These are phyloP conservation scores for Eucalyptus regnans DNA, from an alignment of 345 rosid species.

Conservation along the genomic window DNA sequence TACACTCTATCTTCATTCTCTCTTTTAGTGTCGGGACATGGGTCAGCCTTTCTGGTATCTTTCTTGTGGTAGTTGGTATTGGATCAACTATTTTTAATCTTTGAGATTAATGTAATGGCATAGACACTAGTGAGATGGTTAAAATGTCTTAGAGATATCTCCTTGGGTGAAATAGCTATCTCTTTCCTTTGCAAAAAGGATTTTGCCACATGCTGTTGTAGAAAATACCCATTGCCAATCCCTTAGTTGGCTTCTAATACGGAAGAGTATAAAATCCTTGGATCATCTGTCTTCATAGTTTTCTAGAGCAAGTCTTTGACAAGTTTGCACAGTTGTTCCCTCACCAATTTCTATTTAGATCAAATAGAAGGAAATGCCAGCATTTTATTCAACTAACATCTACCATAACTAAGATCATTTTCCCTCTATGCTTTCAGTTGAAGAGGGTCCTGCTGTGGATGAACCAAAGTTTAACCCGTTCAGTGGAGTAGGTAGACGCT, in stretches of 20 bases:
- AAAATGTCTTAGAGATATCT: not conserved
- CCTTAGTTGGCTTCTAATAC: not conserved
- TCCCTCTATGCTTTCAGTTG: conserved; percentile 29
- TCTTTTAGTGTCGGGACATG: not conserved
- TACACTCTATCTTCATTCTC: not conserved
- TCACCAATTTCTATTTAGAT: not conserved
- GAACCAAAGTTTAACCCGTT: conserved; percentile 82
- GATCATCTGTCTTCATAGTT: not conserved
- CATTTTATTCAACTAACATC: not conserved
- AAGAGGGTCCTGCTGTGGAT: conserved; percentile 39
- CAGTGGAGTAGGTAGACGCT: conserved; percentile 69
- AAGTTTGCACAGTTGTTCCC: not conserved
- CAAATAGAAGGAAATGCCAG: not conserved
- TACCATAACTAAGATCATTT: not conserved
- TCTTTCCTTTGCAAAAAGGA: not conserved
- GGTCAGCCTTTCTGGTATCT: not conserved
- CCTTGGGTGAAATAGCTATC: not conserved
- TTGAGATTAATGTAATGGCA: not conserved
- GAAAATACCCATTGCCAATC: not conserved
- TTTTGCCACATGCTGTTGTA: not conserved
- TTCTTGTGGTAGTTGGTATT: not conserved
- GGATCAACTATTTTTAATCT: not conserved
- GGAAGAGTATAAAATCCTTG: not conserved
- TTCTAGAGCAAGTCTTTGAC: not conserved
- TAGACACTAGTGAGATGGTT: not conserved